These are phyloP conservation scores for Tulasnella sp. DNA, from an alignment of 768 basidiomycete genomes.

Conservation along the genomic window DNA sequence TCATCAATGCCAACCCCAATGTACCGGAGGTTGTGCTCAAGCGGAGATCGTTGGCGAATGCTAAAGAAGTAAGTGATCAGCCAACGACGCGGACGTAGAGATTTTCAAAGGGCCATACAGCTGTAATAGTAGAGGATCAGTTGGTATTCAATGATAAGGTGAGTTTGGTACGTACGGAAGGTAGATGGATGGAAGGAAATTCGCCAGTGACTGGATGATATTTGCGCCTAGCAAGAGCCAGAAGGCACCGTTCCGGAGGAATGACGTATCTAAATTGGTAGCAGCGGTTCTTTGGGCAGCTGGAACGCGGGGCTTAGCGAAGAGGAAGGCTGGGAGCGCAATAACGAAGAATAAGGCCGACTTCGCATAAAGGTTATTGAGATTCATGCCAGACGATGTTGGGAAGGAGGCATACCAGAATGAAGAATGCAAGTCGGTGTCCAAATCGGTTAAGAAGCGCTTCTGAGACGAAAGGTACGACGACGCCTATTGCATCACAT, in stretches of 20 bases:
- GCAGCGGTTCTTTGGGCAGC: background rate
- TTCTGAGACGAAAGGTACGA: conserved; percentile 9
- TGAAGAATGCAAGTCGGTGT: conserved; percentile 4
- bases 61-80: background rate
- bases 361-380: background rate
- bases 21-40: conserved; percentile 14
- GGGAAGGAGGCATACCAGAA: background rate
- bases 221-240: conserved; percentile 12
- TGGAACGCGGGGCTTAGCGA: conserved; percentile 11
- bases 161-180: no score
- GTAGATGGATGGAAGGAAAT: conserved; percentile 12
- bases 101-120: background rate
- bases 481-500: no score
- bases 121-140: background rate
- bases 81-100: no score
- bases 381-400: background rate
- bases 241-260: conserved; percentile 6
- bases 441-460: conserved; percentile 5
- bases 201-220: conserved; percentile 10
- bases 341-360: conserved; percentile 3
- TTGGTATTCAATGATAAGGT: background rate
- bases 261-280: conserved; percentile 1
- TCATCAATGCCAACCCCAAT: conserved; percentile 10
- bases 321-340: conserved; percentile 7
- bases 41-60: conserved; percentile 9